Evolutionary conservation across 2,329 filamentous ascomycete genomes (phyloP), one percentile per base, ranked within the genome.

Genomic region (Emydomyces testavorans): DNA sequence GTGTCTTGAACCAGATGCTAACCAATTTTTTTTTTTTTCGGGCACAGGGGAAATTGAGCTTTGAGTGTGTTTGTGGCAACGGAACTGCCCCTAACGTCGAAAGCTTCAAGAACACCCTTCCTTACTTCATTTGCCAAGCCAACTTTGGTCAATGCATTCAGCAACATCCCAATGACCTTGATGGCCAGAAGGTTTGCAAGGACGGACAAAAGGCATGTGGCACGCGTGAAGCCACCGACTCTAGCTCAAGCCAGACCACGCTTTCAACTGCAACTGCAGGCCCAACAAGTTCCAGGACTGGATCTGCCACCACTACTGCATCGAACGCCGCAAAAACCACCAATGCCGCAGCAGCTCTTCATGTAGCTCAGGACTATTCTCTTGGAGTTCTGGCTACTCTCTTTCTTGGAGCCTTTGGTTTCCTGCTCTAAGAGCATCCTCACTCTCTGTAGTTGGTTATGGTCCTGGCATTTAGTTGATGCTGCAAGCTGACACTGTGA

Each of bases 91-190:
- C 77, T 55, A 71, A 79, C 58, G 70, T 80, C 56, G 61, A 66
- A 51, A 65, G 69, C 56, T 83, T 80, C 65, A 56, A 64, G 46
- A 66, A 76, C 62, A 78, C 77, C 20, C 66, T 83, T 41, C 78
- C 78, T 35, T 77, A 70, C 64, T 79, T 70, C 62, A 71, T 78
- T 62, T 83, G 79, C 68, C 59, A 72, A 57, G 65, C 64, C 53
- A 75, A 71, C 65, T 76, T 64, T 58, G 56, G 54, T 20, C 67
- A 73, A 55, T 76, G 73, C 58, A 69, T 73, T 50, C n/a, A 53
- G 23, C 58, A 63, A 49, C 57, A 72, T 57, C 64, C 70, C 55
- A 63, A 72, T 52, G 65, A 75, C 52, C 61, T 67, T 35, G 60
- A 70, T 50, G 66, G 63, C 45, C 70, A 75, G 56, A 55, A 64